These are phyloP conservation scores for Penicillium nucicola DNA, from an alignment of 495 filamentous ascomycete species.

Conservation along the genomic window DNA sequence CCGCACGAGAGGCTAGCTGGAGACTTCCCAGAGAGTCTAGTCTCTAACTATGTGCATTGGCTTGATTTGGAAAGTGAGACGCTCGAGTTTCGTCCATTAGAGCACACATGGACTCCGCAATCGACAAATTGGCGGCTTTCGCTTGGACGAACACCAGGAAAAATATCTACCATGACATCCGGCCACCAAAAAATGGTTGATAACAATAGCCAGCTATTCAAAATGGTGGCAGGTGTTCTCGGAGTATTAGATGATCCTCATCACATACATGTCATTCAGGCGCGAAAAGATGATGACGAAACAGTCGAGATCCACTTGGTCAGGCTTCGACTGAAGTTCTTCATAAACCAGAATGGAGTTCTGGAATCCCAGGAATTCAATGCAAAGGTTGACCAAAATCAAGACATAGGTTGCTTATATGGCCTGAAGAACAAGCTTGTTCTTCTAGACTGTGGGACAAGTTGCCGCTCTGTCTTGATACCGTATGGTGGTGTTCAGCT, in stretches of 20 bases:
- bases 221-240: conserved; percentile 26
- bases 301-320: conserved; percentile 39
- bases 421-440: conserved; percentile 54
- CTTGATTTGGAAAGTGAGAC: conserved; percentile 43
- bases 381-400: conserved; percentile 50
- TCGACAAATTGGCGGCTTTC: conserved; percentile 22
- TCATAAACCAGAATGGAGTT: conserved; percentile 20
- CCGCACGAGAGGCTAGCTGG: conserved; percentile 32
- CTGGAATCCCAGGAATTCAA: conserved; percentile 48
- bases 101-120: conserved; percentile 37
- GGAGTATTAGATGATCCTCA: conserved; percentile 23
- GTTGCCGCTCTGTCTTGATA: conserved; percentile 40
- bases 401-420: conserved; percentile 47
- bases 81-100: conserved; percentile 46
- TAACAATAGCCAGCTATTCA: conserved; percentile 25
- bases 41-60: conserved; percentile 31
- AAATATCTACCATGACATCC: neutral
- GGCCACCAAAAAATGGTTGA: conserved; percentile 21
- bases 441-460: conserved; percentile 23
- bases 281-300: conserved; percentile 1
- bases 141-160: neutral
- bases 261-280: conserved; percentile 35
- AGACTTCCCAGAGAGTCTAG: conserved; percentile 46
- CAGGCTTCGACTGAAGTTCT: conserved; percentile 45
- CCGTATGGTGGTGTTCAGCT: conserved; percentile 39